A percentile compares a stretch with the other conserved stretches of the same genome.
phyloP scores from a whole-genome alignment of 1,139 yeast species.

The Spathaspora sp. region DNA sequence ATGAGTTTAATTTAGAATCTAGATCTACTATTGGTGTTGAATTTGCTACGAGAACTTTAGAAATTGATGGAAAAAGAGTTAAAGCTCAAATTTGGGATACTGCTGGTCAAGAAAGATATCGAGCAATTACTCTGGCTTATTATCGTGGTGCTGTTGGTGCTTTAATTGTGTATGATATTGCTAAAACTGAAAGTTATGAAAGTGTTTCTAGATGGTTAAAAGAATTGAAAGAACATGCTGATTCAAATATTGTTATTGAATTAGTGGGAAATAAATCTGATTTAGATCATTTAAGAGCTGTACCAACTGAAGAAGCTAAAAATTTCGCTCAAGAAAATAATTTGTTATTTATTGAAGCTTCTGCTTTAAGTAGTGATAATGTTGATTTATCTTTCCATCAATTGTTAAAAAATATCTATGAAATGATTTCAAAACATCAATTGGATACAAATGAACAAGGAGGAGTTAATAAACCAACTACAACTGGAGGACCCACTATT shows the following conservation, averaged over 20 bases:
- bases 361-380: conserved; percentile 91
- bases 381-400: conserved; percentile 95
- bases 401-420: conserved; percentile 87
- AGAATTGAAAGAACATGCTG: conserved; percentile 95
- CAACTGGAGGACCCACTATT: conserved; percentile 78
- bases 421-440: conserved; percentile 84
- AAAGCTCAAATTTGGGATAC: conserved; percentile 99
- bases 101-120: conserved; percentile 97
- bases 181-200: conserved; percentile 91
- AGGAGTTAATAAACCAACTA: conserved; percentile 40
- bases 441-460: conserved; percentile 58
- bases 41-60: conserved; percentile 94
- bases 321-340: conserved; percentile 93
- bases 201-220: conserved; percentile 93
- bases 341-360: conserved; percentile 93
- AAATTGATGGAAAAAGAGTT: conserved; percentile 91
- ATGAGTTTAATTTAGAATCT: conserved; percentile 92
- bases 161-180: conserved; percentile 89
- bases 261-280: conserved; percentile 88
- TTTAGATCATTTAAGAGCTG: conserved; percentile 92
- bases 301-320: conserved; percentile 96
- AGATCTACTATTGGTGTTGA: conserved; percentile 97
- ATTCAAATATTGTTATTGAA: conserved; percentile 93
- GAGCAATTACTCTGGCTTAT: conserved; percentile 97
- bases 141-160: conserved; percentile 99